phyloP scores from a whole-genome alignment of 2,329 filamentous ascomycete genomes.

The Cercospora sp. region DNA sequence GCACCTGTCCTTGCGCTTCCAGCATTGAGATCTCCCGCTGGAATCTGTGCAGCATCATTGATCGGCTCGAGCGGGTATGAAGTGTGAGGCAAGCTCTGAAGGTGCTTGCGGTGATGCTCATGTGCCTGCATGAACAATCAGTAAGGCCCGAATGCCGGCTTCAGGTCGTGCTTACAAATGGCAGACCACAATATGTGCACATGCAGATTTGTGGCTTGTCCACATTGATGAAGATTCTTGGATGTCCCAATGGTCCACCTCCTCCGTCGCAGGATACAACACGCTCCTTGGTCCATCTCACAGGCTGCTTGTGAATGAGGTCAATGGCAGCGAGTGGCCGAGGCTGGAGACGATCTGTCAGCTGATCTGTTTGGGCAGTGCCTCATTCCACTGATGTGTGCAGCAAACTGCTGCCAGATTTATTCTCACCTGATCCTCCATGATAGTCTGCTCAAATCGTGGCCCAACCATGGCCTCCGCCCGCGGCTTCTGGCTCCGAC shows the following conservation, averaged over 20 bases:
- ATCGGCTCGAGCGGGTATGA: conserved; percentile 68
- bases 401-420: not conserved
- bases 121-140: conserved; percentile 64
- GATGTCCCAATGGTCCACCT: conserved; percentile 85
- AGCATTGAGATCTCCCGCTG: conserved; percentile 44
- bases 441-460: conserved; percentile 95
- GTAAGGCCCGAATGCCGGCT: not conserved
- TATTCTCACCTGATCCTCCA: conserved; percentile 74
- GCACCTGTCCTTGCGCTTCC: conserved; percentile 36
- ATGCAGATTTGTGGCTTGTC: conserved; percentile 92
- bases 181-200: conserved; percentile 91
- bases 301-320: conserved; percentile 92
- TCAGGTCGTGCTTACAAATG: conserved; percentile 69
- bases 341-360: conserved; percentile 60
- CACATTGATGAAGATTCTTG: conserved; percentile 93
- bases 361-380: conserved; percentile 17
- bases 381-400: not conserved
- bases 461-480: conserved; percentile 87
- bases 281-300: conserved; percentile 82
- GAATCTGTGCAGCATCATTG: conserved; percentile 60
- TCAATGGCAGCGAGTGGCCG: conserved; percentile 88
- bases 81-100: conserved; percentile 77
- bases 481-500: conserved; percentile 78
- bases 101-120: conserved; percentile 80
- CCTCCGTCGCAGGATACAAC: conserved; percentile 89